A percentile compares a stretch with the other conserved stretches of the same genome.
phyloP scores from a whole-genome alignment of 2,329 filamentous ascomycete genomes.

The Stemphylium vesicarium region DNA sequence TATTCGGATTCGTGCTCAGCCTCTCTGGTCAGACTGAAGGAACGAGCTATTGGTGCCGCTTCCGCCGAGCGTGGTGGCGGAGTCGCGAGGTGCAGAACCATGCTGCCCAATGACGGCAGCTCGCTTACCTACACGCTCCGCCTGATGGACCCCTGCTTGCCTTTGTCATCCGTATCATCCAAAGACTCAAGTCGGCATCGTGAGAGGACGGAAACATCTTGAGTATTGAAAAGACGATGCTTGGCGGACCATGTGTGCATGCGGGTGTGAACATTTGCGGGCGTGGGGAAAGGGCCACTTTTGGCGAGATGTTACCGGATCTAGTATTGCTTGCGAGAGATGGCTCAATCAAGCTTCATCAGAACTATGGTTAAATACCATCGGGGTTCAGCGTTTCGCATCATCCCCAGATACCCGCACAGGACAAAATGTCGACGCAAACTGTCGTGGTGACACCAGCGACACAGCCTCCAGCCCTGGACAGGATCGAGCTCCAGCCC shows the following conservation, averaged over 20 bases:
- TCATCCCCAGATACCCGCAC: neutral
- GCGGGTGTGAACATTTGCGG: too few species aligned
- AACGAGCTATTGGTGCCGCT: constrained; percentile 28
- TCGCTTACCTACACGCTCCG: constrained; percentile 10
- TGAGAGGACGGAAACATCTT: too few species aligned
- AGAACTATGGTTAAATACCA: too few species aligned
- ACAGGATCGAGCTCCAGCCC: constrained; percentile 7
- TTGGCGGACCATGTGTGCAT: too few species aligned
- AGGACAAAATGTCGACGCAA: neutral
- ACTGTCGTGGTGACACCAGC: too few species aligned
- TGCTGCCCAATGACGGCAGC: constrained; percentile 11
- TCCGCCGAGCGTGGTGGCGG: constrained; percentile 31
- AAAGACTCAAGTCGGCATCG: neutral
- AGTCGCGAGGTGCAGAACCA: constrained; percentile 20
- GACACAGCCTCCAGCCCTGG: neutral
- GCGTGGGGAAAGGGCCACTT: neutral
- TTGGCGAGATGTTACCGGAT: neutral
- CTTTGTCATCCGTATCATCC: neutral
- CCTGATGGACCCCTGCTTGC: neutral
- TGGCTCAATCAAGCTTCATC: too few species aligned
- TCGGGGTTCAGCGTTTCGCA: neutral
- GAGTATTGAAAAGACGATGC: too few species aligned
- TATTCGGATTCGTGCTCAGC: constrained; percentile 26
- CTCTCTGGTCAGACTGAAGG: constrained; percentile 26
- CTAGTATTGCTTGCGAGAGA: constrained; percentile 23